phyloP scores from a whole-genome alignment of 1,284 basidiomycete species.

The Lentinula novae-zelandiae region DNA sequence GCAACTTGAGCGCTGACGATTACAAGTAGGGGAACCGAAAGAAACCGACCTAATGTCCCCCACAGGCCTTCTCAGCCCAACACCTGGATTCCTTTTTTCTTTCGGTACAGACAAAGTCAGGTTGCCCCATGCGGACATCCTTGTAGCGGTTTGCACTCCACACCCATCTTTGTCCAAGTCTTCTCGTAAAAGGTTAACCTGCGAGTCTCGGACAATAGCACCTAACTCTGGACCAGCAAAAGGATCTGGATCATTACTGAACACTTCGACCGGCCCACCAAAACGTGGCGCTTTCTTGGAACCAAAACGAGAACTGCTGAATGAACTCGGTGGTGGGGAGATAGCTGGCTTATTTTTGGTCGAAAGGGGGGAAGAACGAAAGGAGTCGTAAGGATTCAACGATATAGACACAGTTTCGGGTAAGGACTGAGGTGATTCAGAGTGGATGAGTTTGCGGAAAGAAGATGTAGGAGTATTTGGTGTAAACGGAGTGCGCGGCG shows the following conservation, averaged over 20 bases:
- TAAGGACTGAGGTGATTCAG: background rate
- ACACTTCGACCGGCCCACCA: background rate
- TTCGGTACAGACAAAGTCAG: slow-evolving; percentile 13
- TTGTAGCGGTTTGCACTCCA: slow-evolving; percentile 7
- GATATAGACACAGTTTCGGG: background rate
- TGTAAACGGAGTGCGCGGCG: background rate
- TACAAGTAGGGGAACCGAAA: too few species aligned
- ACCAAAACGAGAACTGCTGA: background rate
- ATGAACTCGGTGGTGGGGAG: background rate
- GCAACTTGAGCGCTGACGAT: background rate
- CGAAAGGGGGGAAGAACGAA: background rate
- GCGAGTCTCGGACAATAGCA: slow-evolving; percentile 3
- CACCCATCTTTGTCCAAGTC: background rate
- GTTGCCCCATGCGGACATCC: slow-evolving; percentile 17
- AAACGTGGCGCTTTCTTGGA: background rate
- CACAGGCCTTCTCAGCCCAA: background rate
- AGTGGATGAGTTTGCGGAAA: background rate
- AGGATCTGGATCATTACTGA: slow-evolving; percentile 4
- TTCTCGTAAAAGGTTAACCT: background rate
- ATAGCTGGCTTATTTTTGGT: background rate
- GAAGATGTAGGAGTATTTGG: background rate
- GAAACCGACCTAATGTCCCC: background rate
- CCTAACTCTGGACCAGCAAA: slow-evolving; percentile 9
- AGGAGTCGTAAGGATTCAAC: background rate
- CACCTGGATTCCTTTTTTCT: background rate